Conservation (phyloP, 371 early-diverging fungal species). For the Saksenaea vasiformis region DNA sequence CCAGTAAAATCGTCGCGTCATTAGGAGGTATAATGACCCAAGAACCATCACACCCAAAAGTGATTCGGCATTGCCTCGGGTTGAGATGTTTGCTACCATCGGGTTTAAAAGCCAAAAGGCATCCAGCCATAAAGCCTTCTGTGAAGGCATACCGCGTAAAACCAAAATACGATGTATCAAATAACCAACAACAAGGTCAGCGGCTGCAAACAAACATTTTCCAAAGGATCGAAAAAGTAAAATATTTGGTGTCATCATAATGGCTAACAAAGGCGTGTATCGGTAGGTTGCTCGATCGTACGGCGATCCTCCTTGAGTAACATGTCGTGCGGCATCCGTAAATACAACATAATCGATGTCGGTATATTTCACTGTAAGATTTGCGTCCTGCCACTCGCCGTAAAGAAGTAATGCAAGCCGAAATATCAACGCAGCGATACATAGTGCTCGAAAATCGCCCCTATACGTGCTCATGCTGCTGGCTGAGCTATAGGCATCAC, state of each 20-base stretch:
- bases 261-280: slow-evolving; percentile 94
- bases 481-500: slow-evolving; percentile 4
- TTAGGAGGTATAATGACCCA: slow-evolving; percentile 70
- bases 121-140: slow-evolving; percentile 48
- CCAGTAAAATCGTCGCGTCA: slow-evolving; percentile 48
- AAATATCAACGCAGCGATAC: slow-evolving; percentile 47
- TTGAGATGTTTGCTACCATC: slow-evolving; percentile 94
- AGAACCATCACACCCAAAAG: slow-evolving; percentile 79
- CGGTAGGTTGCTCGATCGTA: slow-evolving; percentile 93
- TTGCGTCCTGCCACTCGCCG: slow-evolving; percentile 84
- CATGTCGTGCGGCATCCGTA: slow-evolving; percentile 88
- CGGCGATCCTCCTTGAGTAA: slow-evolving; percentile 76
- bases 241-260: slow-evolving; percentile 81
- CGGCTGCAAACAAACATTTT: slow-evolving; percentile 83
- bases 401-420: slow-evolving; percentile 73
- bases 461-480: background rate
- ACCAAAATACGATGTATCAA: slow-evolving; percentile 63
- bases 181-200: slow-evolving; percentile 77
- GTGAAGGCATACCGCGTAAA: slow-evolving; percentile 56
- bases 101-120: slow-evolving; percentile 92
- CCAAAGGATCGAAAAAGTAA: slow-evolving; percentile 77
- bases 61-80: slow-evolving; percentile 93
- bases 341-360: slow-evolving; percentile 97
- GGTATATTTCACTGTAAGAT: slow-evolving; percentile 90
- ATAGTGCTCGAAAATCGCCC: slow-evolving; percentile 18